A percentile compares a stretch with the other conserved stretches of the same genome.
Conservation (phyloP, 345 rosid species). For the Gossypium stocksii region DNA sequence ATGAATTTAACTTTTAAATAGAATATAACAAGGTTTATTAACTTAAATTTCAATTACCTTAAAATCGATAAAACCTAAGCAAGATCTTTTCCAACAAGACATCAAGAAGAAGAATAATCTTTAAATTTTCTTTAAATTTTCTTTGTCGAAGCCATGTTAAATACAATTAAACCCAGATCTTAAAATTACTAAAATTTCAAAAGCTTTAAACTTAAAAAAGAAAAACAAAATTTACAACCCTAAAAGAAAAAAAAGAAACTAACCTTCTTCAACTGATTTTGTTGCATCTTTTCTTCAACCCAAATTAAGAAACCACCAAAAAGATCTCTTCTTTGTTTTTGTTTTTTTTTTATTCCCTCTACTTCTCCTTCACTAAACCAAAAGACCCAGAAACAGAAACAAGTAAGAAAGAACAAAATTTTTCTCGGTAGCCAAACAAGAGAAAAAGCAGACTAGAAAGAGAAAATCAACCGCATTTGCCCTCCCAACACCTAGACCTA, state of each 20-base stretch:
- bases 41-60: neutral
- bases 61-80: neutral
- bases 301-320: neutral
- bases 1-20: neutral
- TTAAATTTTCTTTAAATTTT: neutral
- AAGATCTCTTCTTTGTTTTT: neutral
- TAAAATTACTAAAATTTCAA: neutral
- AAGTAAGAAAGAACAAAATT: neutral
- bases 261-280: constrained; percentile 12
- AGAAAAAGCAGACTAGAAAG: neutral
- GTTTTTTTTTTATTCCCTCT: neutral
- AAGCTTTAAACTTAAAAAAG: neutral
- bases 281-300: constrained; percentile 11
- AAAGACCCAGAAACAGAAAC: constrained; percentile 10
- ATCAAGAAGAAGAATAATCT: neutral
- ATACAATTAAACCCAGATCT: constrained; percentile 3
- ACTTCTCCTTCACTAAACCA: constrained; percentile 5
- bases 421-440: constrained; percentile 5
- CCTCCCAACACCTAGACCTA: neutral
- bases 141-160: neutral
- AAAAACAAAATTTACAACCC: neutral
- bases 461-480: neutral
- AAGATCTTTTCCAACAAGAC: neutral
- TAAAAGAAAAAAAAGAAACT: neutral
- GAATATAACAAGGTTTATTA: neutral